Base-by-base conservation (phyloP, 768 basidiomycete genomes). In the Lyophyllum decastes region DNA sequence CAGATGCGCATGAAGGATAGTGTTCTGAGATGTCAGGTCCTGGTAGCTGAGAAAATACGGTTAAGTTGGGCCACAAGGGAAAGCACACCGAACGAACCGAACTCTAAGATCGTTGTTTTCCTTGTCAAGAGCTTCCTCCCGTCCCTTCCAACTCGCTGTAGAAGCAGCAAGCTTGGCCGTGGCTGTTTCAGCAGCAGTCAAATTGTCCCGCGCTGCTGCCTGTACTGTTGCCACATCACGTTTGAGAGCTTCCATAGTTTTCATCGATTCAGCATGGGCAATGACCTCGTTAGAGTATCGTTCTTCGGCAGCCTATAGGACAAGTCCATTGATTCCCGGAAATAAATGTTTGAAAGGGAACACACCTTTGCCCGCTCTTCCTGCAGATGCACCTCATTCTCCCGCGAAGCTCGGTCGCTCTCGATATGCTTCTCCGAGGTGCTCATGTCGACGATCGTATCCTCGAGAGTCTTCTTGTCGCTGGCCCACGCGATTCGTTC, bases 251-350 rank as follows among this genome's bases (percentile, higher is more conserved):
- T 87, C 84, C 11, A 92, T 80, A 12, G 76, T 60, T 73, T 92
- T 92, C 78, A 95, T 89, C 0, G 89, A 82, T 21, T 94, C 92
- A 0, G 94, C 93, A 68, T 95, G 94, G 0, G 90, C 78, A 30
- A 95, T 74, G n/a, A 95, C 82, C 67, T 93, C 93, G 50, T 86
- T 81, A 4, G 87, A 82, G 63, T 94, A 94, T 54, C 87, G 83
- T 51, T 90, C 89, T 67, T 95, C 91, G 5, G 91, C 91, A 61
- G 86, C 81, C 83, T 87, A 60, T 9, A 52, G 33, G 27, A 43
- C 7, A 19, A 25, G 2, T 19, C 38, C 21, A 35, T 41, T 44
- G 19, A 57, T 4, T 47, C 33, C 40, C 30, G 38, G 30, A 44
- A 24, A 17, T 6, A 22, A 2, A 34, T 10, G 22, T 27, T 33